Conservation (phyloP, 306 rosid genomes). For the Cercis canadensis region DNA sequence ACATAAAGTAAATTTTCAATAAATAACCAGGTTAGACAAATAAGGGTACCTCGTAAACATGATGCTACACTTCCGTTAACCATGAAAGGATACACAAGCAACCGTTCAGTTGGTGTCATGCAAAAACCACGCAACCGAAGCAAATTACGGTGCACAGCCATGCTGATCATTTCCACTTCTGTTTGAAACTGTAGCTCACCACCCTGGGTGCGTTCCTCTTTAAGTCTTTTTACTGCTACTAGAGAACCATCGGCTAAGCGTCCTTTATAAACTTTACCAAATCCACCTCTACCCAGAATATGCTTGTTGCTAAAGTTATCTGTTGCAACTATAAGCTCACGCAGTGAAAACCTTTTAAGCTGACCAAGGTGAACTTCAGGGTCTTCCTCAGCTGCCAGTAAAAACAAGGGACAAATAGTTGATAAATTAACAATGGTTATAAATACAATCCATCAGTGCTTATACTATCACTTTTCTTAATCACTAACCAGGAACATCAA, state of each 20-base stretch:
- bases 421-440: constrained; percentile 27
- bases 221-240: constrained; percentile 41
- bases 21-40: neutral
- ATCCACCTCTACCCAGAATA: constrained; percentile 28
- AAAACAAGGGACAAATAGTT: constrained; percentile 18
- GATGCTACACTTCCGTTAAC: constrained; percentile 37
- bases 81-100: constrained; percentile 44
- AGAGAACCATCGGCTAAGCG: constrained; percentile 31
- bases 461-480: constrained; percentile 6
- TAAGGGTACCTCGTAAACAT: constrained; percentile 22
- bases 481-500: constrained; percentile 92
- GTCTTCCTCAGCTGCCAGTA: constrained; percentile 29
- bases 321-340: constrained; percentile 27
- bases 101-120: constrained; percentile 38
- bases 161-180: constrained; percentile 39
- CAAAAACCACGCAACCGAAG: constrained; percentile 44
- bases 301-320: constrained; percentile 22
- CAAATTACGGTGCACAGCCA: constrained; percentile 45
- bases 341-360: constrained; percentile 37
- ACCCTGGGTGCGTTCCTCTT: constrained; percentile 30
- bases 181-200: constrained; percentile 27
- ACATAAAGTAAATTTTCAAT: neutral
- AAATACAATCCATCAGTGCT: constrained; percentile 6
- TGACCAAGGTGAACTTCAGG: constrained; percentile 38
- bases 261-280: constrained; percentile 39